Conservation (phyloP, 2,329 filamentous ascomycete species). For the Claviceps sp. region DNA sequence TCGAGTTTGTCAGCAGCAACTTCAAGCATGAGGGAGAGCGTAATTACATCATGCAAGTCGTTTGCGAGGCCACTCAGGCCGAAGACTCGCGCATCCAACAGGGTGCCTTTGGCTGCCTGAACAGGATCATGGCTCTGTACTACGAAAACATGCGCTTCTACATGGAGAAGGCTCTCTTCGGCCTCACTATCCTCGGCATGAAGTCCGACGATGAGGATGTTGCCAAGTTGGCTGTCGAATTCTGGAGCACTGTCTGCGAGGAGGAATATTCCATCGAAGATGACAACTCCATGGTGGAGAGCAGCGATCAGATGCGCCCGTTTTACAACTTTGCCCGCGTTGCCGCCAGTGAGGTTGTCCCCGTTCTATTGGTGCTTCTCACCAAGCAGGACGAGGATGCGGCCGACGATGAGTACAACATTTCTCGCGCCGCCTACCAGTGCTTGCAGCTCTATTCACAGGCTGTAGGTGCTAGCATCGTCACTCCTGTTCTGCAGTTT, state of each 20-base stretch:
- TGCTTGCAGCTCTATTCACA: constrained; percentile 92
- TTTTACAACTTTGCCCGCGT: constrained; percentile 95
- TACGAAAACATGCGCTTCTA: constrained; percentile 99
- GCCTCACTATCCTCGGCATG: constrained; percentile 95
- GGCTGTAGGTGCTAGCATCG: constrained; percentile 73
- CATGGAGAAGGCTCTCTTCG: constrained; percentile 99
- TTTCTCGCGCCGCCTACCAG: constrained; percentile 89
- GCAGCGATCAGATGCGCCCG: constrained; percentile 69
- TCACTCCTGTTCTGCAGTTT: constrained; percentile 75
- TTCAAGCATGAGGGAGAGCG: constrained; percentile 98
- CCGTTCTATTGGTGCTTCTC: constrained; percentile 75
- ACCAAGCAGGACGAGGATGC: constrained; percentile 98
- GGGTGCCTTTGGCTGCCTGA: constrained; percentile 90
- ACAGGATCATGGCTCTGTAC: constrained; percentile 97
- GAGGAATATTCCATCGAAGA: constrained; percentile 97
- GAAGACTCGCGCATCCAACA: constrained; percentile 85
- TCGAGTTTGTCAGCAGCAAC: constrained; percentile 96
- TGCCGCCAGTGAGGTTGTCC: constrained; percentile 86
- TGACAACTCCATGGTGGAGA: constrained; percentile 70
- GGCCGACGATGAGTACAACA: constrained; percentile 92
- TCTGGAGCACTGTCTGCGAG: constrained; percentile 99
- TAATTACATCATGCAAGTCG: constrained; percentile 99
- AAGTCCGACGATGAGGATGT: constrained; percentile 97
- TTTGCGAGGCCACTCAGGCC: constrained; percentile 96
- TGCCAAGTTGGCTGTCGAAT: constrained; percentile 93